Evolutionary conservation across 257 asterid genomes (phyloP).

Genomic region (Ehretia macrophylla): DNA sequence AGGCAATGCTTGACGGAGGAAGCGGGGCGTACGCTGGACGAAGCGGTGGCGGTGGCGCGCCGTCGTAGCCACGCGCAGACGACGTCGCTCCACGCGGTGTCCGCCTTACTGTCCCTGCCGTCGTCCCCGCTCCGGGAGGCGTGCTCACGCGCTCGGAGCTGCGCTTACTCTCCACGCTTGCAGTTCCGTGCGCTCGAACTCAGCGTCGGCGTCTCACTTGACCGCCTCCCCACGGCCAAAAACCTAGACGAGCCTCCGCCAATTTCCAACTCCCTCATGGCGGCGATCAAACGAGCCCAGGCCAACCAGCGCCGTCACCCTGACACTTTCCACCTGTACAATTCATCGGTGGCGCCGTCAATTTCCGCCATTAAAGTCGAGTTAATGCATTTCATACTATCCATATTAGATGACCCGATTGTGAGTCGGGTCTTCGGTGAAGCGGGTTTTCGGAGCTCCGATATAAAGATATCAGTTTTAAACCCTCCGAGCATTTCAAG

Average conservation of each 20-base stretch:
- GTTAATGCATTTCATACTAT: constrained; percentile 67
- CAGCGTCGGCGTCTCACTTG: constrained; percentile 71
- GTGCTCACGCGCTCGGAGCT: constrained; percentile 66
- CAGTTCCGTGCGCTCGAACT: constrained; percentile 85
- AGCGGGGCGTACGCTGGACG: constrained; percentile 75
- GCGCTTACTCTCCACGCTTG: constrained; percentile 69
- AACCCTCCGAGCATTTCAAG: constrained; percentile 61
- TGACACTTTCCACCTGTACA: constrained; percentile 65
- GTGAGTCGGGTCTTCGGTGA: constrained; percentile 87
- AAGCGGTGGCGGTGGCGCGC: constrained; percentile 73
- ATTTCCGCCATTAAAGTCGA: constrained; percentile 77
- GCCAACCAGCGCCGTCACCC: constrained; percentile 96
- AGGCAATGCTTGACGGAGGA: constrained; percentile 79
- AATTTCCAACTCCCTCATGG: constrained; percentile 88
- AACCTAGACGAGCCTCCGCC: constrained; percentile 66
- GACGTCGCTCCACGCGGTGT: constrained; percentile 78
- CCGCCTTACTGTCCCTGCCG: constrained; percentile 65
- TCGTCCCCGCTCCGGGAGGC: constrained; percentile 71
- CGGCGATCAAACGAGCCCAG: constrained; percentile 91
- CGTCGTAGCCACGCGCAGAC: constrained; percentile 90
- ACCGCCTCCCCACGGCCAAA: constrained; percentile 56
- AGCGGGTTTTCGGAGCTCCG: constrained; percentile 83
- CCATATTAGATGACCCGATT: constrained; percentile 90
- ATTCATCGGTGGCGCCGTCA: constrained; percentile 31
- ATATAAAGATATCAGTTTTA: constrained; percentile 60